Percentiles rank a stretch among this genome's conserved stretches.
phyloP scores from a whole-genome alignment of 257 asterid species.

The Ehretia macrophylla region DNA sequence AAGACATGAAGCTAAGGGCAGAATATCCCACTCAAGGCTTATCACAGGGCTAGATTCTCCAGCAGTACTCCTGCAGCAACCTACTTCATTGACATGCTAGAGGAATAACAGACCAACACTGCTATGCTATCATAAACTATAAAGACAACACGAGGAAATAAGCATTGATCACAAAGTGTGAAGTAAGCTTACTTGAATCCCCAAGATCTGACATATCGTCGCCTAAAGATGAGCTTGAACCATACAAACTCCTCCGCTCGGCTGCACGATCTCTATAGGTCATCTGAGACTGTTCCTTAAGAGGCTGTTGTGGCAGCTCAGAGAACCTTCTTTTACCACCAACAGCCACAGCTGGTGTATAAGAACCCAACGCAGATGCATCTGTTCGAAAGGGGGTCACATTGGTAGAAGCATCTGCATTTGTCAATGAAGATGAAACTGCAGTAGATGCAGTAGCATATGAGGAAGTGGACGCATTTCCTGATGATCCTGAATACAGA shows the following conservation, averaged over 20 bases:
- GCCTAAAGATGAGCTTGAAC: constrained; percentile 68
- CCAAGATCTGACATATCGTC: constrained; percentile 58
- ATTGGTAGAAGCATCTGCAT: constrained; percentile 40
- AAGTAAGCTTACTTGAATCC: constrained; percentile 77
- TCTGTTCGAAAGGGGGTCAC: constrained; percentile 73
- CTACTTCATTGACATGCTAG: constrained; percentile 10
- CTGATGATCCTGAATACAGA: constrained; percentile 50
- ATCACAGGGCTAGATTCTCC: constrained; percentile 27
- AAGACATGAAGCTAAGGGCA: constrained; percentile 34
- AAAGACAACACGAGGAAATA: background rate
- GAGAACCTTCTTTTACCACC: constrained; percentile 93
- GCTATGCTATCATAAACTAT: background rate
- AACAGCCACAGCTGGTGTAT: constrained; percentile 49
- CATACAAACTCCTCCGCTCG: constrained; percentile 90
- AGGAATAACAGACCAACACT: background rate
- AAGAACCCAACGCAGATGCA: constrained; percentile 76
- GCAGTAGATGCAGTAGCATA: constrained; percentile 29
- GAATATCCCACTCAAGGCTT: constrained; percentile 28
- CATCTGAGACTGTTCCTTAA: constrained; percentile 63
- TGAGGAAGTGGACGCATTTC: constrained; percentile 34
- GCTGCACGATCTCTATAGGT: constrained; percentile 96
- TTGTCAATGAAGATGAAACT: constrained; percentile 33
- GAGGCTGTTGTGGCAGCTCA: constrained; percentile 63
- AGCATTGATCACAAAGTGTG: constrained; percentile 12
- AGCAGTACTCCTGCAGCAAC: constrained; percentile 3